phyloP scores from a whole-genome alignment of 1,139 yeast species.

The Magnusiomyces suaveolens region DNA sequence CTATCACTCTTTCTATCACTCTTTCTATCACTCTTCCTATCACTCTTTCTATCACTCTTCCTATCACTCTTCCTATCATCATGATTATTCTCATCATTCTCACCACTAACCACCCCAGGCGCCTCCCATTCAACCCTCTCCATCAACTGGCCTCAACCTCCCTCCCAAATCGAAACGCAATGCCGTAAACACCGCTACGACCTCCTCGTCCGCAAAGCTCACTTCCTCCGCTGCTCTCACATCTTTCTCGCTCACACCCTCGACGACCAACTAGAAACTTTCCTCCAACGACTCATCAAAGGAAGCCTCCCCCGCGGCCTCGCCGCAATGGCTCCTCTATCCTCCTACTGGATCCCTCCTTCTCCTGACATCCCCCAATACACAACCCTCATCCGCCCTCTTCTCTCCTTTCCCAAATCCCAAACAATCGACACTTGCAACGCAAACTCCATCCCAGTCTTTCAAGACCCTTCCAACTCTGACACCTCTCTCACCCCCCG shows the following conservation, averaged over 20 bases:
- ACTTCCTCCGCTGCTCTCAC: slow-evolving; percentile 22
- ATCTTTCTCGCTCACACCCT: slow-evolving; percentile 57
- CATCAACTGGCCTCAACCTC: slow-evolving; percentile 6
- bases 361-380: slow-evolving; percentile 17
- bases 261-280: slow-evolving; percentile 69
- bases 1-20: too few species aligned
- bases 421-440: slow-evolving; percentile 42
- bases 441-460: slow-evolving; percentile 42
- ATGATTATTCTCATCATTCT: too few species aligned
- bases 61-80: too few species aligned
- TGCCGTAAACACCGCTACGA: slow-evolving; percentile 43
- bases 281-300: slow-evolving; percentile 43
- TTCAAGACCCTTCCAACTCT: slow-evolving; percentile 57
- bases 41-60: too few species aligned
- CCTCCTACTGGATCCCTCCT: slow-evolving; percentile 20
- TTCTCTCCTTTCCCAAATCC: slow-evolving; percentile 39
- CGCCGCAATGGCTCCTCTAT: slow-evolving; percentile 31
- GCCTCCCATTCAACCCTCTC: slow-evolving; percentile 32
- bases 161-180: slow-evolving; percentile 13
- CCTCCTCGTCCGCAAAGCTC: slow-evolving; percentile 36
- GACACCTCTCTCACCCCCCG: slow-evolving; percentile 48
- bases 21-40: too few species aligned
- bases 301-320: slow-evolving; percentile 56
- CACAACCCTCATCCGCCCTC: slow-evolving; percentile 41
- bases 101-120: slow-evolving; percentile 31